Evolutionary conservation across 1,284 basidiomycete genomes (phyloP), one percentile per base, ranked within the genome.

Genomic region (Agroathelia rolfsii): DNA sequence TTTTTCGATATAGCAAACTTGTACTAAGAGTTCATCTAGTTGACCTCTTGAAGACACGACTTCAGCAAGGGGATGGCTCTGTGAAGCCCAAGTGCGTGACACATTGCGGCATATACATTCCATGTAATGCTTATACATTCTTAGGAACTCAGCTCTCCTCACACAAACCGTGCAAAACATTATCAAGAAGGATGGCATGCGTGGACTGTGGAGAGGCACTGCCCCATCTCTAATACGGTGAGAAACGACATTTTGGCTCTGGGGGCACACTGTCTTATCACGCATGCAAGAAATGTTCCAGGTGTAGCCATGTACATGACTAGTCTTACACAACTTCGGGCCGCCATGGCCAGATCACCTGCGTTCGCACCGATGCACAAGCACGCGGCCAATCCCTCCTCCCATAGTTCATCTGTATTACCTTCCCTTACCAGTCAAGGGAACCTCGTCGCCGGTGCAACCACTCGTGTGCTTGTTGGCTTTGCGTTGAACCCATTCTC

Each of bases 231-330:
- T 95, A 5, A 60, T 77, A 11, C 67, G 92, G 89, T 73, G 44
- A 19, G 44, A 41, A 9, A 22, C 13, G 5, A 11, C 11, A 17
- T 24, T 23, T 8, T 5, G 30, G 13, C 16, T 19, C 25, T 28
- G 12, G 24, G 11, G 15, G 19, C 19, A 37, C 18, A 15, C 24
- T 23, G 18, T 13, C 22, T 35, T 21, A 18, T 17, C 28, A 19
- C 25, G 14, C 24, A 16, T 15, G 7, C 15, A 46, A 92, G 89
- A 27, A 95, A 94, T 51, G 79, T 95, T 2, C 93, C 93, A 0
- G 92, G 92, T 5, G 86, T 95, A 6, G 90, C 90, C 3, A 56
- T 93, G 33, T 95, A 95, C 62, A 88, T 95, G 64, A 88, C 92
- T 7, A 69, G 77, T 30, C 63, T 95, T 24, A 87, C 82, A 7